Percentiles rank a stretch among this genome's conserved stretches.
These are phyloP conservation scores for Podaxis rugospora DNA, from an alignment of 768 basidiomycete species.

Conservation along the genomic window DNA sequence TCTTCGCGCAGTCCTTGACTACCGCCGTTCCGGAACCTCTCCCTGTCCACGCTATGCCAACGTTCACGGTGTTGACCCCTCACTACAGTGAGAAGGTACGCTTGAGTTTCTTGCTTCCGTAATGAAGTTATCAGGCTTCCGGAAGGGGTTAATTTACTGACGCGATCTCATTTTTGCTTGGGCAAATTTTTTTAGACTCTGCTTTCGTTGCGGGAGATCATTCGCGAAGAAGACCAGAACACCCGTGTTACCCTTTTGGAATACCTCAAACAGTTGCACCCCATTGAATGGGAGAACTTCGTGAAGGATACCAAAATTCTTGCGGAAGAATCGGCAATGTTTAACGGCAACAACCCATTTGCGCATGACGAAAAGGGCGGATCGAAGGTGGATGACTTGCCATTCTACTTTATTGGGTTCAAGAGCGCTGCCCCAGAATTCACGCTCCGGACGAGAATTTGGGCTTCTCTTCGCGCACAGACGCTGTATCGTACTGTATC, in stretches of 20 bases:
- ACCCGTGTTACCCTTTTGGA: constrained; percentile 95
- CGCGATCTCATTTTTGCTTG: constrained; percentile 6
- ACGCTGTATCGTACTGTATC: constrained; percentile 98
- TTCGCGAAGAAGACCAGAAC: constrained; percentile 96
- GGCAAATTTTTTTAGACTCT: constrained; percentile 57
- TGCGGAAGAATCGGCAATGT: constrained; percentile 90
- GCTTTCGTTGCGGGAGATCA: constrained; percentile 95
- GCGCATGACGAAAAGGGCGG: constrained; percentile 75
- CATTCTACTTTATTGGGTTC: constrained; percentile 98
- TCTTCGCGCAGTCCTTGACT: constrained; percentile 97
- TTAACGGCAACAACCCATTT: constrained; percentile 69
- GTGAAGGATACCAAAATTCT: constrained; percentile 99
- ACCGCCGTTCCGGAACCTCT: constrained; percentile 91
- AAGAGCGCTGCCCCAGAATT: constrained; percentile 98
- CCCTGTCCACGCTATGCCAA: constrained; percentile 99
- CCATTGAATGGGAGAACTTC: constrained; percentile 99
- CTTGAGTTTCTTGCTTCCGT: neutral
- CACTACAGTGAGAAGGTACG: constrained; percentile 96
- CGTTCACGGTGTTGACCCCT: constrained; percentile 96
- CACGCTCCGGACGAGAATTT: constrained; percentile 96
- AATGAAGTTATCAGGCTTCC: neutral
- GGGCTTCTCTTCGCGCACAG: constrained; percentile 98
- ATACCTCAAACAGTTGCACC: constrained; percentile 97
- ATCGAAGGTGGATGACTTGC: constrained; percentile 86
- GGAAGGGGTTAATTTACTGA: constrained; percentile 9